Conservation (phyloP, 352 stramenopile genomes). For the Globisporangium acanthophoron region DNA sequence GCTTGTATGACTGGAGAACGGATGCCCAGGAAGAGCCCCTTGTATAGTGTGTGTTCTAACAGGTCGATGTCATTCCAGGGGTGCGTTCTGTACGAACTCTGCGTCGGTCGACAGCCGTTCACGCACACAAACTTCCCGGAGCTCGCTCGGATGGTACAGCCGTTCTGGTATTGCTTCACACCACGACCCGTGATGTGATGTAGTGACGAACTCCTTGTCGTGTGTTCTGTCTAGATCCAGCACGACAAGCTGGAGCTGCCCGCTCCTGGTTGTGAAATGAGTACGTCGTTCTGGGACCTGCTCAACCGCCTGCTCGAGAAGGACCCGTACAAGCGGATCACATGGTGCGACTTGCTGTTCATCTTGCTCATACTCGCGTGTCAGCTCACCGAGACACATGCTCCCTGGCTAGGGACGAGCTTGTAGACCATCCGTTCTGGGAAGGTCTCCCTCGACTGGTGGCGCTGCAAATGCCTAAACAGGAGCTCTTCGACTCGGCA, state of each 20-base stretch:
- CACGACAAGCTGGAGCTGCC: constrained; percentile 42
- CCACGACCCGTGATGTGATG: not conserved
- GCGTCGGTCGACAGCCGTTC: constrained; percentile 60
- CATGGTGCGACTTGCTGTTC: constrained; percentile 33
- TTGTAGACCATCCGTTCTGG: constrained; percentile 76
- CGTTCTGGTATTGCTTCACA: not conserved
- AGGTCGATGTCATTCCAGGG: constrained; percentile 26
- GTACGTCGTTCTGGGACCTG: constrained; percentile 48
- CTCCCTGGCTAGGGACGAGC: constrained; percentile 38
- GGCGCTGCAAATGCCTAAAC: constrained; percentile 38
- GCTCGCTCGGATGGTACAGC: constrained; percentile 54
- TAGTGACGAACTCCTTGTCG: not conserved
- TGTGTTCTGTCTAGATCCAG: constrained; percentile 50
- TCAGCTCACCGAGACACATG: constrained; percentile 2
- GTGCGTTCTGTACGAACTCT: constrained; percentile 76
- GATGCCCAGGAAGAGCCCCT: too few relatives aligned
- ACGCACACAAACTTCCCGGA: constrained; percentile 69
- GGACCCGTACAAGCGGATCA: constrained; percentile 67
- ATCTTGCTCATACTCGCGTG: not conserved
- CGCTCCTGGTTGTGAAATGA: constrained; percentile 42
- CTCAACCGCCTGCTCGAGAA: constrained; percentile 56
- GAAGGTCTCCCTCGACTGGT: constrained; percentile 18
- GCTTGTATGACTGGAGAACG: not conserved
- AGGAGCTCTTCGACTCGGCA: constrained; percentile 50
- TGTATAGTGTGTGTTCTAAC: not conserved